Percentiles rank a stretch among this genome's conserved stretches.
Conservation (phyloP, 1,139 yeast genomes). For the Kodamaea arcana region DNA sequence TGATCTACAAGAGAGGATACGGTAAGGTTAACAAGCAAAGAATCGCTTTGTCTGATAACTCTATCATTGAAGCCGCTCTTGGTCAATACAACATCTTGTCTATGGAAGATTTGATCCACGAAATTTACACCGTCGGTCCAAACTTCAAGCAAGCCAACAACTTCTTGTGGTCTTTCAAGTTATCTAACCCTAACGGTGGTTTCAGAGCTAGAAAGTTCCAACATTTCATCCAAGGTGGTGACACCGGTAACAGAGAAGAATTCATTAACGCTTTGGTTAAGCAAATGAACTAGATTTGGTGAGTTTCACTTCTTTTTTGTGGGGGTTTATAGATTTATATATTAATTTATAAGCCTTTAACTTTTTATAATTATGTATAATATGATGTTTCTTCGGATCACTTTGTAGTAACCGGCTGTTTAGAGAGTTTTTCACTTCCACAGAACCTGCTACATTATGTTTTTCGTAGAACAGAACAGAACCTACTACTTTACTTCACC, state of each 20-base stretch:
- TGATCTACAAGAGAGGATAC: slow-evolving; percentile 99
- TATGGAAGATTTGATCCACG: slow-evolving; percentile 97
- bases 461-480: too few relatives aligned
- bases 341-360: slow-evolving; percentile 13
- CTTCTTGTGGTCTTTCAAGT: slow-evolving; percentile 99
- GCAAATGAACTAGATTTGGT: slow-evolving; percentile 75
- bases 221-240: slow-evolving; percentile 99
- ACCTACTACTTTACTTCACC: too few relatives aligned
- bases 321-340: slow-evolving; percentile 11
- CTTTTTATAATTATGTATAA: neutral
- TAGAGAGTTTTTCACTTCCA: too few relatives aligned
- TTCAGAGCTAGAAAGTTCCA: slow-evolving; percentile 99
- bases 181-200: slow-evolving; percentile 99
- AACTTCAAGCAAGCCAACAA: slow-evolving; percentile 99
- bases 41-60: slow-evolving; percentile 89
- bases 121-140: slow-evolving; percentile 98
- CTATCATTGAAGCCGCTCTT: slow-evolving; percentile 87
- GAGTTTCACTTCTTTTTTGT: slow-evolving; percentile 13
- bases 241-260: slow-evolving; percentile 99
- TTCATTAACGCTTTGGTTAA: slow-evolving; percentile 96
- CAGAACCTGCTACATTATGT: too few relatives aligned
- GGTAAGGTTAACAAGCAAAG: slow-evolving; percentile 99
- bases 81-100: slow-evolving; percentile 97
- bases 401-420: too few relatives aligned
- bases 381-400: too few relatives aligned